A percentile compares a stretch with the other conserved stretches of the same genome.
phyloP scores from a whole-genome alignment of 225 moss, liverwort and hornwort genomes.

The Bryum argenteum region DNA sequence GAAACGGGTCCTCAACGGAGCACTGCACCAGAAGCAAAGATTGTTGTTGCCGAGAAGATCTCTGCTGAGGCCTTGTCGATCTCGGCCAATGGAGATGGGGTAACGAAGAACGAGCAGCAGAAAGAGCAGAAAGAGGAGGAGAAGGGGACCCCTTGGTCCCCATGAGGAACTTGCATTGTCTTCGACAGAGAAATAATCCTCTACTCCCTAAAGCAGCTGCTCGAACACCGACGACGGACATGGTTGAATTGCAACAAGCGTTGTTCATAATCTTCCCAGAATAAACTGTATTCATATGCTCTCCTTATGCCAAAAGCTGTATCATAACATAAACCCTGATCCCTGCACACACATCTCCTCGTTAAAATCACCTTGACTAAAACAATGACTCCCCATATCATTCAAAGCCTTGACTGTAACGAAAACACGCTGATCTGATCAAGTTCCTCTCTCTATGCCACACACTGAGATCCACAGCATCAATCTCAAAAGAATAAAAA shows the following conservation, averaged over 20 bases:
- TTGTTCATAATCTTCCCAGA: slow-evolving; percentile 47
- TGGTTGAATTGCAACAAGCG: slow-evolving; percentile 53
- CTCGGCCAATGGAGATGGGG: slow-evolving; percentile 41
- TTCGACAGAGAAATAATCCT: slow-evolving; percentile 43
- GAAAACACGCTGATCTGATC: background rate
- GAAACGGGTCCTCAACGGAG: slow-evolving; percentile 50
- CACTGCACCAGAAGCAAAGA: slow-evolving; percentile 46
- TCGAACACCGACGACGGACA: slow-evolving; percentile 55
- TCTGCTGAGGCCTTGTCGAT: slow-evolving; percentile 38
- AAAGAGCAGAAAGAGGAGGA: slow-evolving; percentile 35
- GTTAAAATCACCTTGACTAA: slow-evolving; percentile 25
- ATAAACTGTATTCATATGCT: slow-evolving; percentile 1
- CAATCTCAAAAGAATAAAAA: background rate
- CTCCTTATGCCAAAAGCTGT: slow-evolving; percentile 27
- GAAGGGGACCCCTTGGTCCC: slow-evolving; percentile 34
- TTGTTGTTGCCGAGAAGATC: slow-evolving; percentile 27
- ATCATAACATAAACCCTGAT: slow-evolving; percentile 23
- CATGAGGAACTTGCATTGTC: slow-evolving; percentile 44
- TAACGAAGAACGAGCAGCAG: slow-evolving; percentile 34
- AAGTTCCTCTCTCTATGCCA: background rate
- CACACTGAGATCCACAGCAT: background rate
- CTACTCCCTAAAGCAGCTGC: slow-evolving; percentile 61
- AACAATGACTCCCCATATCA: background rate
- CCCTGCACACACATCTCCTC: slow-evolving; percentile 32
- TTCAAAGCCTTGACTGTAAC: background rate